Percentiles rank a stretch among this genome's conserved stretches.
Evolutionary conservation across 495 filamentous ascomycete species (phyloP).

Genomic region (Neurospora sp.): DNA sequence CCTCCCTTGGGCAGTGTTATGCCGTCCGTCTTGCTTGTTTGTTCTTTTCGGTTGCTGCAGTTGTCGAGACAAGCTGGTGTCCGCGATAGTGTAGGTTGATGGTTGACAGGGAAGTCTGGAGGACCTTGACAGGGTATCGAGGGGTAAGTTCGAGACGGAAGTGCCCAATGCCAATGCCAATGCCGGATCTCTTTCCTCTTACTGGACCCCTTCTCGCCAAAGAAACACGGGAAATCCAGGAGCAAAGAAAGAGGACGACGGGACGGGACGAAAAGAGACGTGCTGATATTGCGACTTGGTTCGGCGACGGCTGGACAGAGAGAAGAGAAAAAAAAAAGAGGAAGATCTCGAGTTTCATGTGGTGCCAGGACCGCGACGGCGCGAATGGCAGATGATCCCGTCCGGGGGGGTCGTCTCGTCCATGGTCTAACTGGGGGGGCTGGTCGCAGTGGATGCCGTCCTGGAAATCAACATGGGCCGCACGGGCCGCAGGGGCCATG

Average conservation of each 20-base stretch:
- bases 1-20: neutral
- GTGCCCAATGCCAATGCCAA: neutral
- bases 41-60: neutral
- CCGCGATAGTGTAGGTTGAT: neutral
- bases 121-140: neutral
- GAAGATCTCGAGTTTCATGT: neutral
- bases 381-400: neutral
- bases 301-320: neutral
- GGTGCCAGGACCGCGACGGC: neutral
- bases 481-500: neutral
- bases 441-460: neutral
- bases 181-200: neutral
- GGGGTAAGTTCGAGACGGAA: neutral
- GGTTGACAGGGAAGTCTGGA: neutral
- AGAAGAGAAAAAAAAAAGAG: neutral
- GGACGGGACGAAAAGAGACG: neutral
- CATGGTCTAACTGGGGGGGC: neutral
- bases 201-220: neutral
- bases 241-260: neutral
- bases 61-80: neutral
- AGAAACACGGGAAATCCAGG: neutral
- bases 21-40: neutral
- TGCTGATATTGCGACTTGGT: neutral
- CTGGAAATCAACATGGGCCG: neutral
- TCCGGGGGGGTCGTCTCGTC: neutral